Evolutionary conservation across 345 rosid species (phyloP).

Genomic region (Eucalyptus marginata): DNA sequence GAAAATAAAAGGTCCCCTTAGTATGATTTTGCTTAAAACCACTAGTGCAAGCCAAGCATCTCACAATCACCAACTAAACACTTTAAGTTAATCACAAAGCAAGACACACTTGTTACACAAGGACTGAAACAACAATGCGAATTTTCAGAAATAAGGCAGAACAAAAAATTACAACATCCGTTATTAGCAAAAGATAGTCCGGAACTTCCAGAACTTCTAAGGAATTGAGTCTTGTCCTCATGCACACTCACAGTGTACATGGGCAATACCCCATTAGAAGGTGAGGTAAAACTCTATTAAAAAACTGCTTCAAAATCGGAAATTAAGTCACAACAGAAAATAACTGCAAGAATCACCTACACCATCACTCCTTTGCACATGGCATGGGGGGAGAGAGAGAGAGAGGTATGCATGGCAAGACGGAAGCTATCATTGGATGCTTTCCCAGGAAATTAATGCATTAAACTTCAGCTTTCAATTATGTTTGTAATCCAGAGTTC

Average conservation of each 20-base stretch:
- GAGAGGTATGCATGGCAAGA: neutral
- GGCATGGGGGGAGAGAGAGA: neutral
- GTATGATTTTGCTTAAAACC: constrained; percentile 17
- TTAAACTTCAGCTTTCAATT: neutral
- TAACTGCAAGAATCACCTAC: neutral
- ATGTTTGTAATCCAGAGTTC: neutral
- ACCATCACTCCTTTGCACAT: neutral
- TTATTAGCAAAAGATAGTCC: neutral
- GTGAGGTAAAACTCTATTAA: neutral
- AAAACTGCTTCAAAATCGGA: neutral
- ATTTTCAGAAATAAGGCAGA: neutral
- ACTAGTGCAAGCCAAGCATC: neutral
- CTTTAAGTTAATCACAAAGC: neutral
- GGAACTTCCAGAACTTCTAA: neutral
- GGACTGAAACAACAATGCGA: neutral
- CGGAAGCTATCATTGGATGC: neutral
- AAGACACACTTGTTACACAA: neutral
- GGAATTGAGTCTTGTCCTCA: neutral
- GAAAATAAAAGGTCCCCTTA: constrained; percentile 57
- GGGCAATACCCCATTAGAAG: neutral
- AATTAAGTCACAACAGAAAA: neutral
- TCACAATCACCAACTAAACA: neutral
- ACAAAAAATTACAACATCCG: neutral
- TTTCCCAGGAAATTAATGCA: neutral
- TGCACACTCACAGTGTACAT: neutral